These are phyloP conservation scores for Adansonia gregorii DNA, from an alignment of 441 rosid species.

Conservation along the genomic window DNA sequence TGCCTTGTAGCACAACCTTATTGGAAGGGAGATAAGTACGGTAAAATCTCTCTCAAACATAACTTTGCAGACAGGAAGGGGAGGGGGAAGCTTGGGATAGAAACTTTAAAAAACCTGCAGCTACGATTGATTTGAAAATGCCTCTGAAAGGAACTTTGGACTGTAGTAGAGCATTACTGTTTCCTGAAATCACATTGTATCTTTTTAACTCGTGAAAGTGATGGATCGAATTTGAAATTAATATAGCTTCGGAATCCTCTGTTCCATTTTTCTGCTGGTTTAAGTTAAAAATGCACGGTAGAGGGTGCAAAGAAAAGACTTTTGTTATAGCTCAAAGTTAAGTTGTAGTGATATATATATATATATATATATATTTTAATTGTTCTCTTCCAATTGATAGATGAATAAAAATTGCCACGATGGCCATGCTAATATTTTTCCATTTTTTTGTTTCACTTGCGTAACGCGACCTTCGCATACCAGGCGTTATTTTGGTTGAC, in stretches of 20 bases:
- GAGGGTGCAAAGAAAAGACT: background rate
- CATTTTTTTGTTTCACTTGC: background rate
- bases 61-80: too few species aligned
- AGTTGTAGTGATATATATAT: background rate
- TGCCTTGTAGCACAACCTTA: too few species aligned
- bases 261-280: too few species aligned
- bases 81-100: too few species aligned
- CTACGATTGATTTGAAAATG: background rate
- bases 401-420: background rate
- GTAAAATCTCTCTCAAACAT: too few species aligned
- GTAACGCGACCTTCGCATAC: background rate
- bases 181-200: background rate
- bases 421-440: background rate
- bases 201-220: background rate
- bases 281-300: too few species aligned
- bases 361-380: background rate
- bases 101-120: background rate
- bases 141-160: background rate
- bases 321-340: background rate
- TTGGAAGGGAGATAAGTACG: too few species aligned
- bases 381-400: background rate
- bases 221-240: background rate
- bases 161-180: background rate
- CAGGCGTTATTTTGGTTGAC: constrained; percentile 16
- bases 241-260: background rate